Conservation (phyloP, 2,329 filamentous ascomycete species). For the Aspergillus neoniger region DNA sequence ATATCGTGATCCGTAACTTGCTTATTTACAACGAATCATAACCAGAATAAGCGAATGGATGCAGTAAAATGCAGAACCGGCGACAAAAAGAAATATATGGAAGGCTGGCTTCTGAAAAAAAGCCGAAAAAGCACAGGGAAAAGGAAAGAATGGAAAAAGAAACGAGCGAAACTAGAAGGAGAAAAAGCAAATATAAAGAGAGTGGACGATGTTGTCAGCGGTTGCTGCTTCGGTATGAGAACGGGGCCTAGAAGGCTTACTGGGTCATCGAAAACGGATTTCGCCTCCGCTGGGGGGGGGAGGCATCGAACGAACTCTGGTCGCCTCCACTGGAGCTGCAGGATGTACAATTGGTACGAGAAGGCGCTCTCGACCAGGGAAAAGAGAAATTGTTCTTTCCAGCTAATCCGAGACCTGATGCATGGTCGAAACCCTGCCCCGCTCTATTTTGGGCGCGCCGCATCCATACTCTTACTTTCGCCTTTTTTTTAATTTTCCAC, state of each 20-base stretch:
- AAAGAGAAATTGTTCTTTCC: conserved; percentile 21
- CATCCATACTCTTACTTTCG: conserved; percentile 3
- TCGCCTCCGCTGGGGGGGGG: conserved; percentile 14
- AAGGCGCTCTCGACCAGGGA: conserved; percentile 17
- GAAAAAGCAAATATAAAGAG: conserved; percentile 11
- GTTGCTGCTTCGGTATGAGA: conserved; percentile 15
- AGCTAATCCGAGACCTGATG: conserved; percentile 21
- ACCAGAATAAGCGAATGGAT: conserved; percentile 19
- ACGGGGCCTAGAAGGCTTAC: conserved; percentile 17
- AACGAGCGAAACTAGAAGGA: neutral
- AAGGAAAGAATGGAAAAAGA: conserved; percentile 5
- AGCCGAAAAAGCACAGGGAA: conserved; percentile 7
- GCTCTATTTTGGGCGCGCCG: conserved; percentile 26
- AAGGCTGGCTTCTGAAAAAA: neutral
- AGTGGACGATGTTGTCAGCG: conserved; percentile 16
- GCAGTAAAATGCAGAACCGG: conserved; percentile 16
- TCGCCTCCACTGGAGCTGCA: conserved; percentile 22
- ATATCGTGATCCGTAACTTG: conserved; percentile 23
- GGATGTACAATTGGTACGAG: conserved; percentile 9
- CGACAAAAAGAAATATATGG: neutral
- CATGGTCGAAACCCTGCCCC: conserved; percentile 22
- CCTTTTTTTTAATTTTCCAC: neutral
- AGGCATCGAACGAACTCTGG: conserved; percentile 21
- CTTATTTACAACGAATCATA: conserved; percentile 25
- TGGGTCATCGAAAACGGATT: conserved; percentile 13